Base-by-base conservation (phyloP, 768 basidiomycete genomes). In the Rhizopogon rudus region DNA sequence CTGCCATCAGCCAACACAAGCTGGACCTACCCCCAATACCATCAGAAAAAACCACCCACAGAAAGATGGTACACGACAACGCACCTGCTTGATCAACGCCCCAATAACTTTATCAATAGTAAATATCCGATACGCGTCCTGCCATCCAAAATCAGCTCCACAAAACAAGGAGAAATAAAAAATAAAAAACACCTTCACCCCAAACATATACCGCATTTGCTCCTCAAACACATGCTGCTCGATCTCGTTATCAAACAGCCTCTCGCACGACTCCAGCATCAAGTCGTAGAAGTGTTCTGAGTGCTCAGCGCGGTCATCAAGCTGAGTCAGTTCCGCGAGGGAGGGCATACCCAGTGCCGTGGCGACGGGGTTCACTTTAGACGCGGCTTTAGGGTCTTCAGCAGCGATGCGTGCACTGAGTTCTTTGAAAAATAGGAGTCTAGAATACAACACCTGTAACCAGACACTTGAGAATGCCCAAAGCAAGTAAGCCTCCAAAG, bases 31-130 rank as follows among this genome's bases (percentile, higher is more conserved):
- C 1, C 29, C 13, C 14, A 52, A 16, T 25, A 25, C 4, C 25
- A 25, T 25, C 3, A 28, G 10, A 25, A 29, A 3, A 12, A 40
- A n/a, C 0, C 17, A n/a, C 20, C 9, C 4, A 25, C 25, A 25
- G 25, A 25, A 4, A 25, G 25, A 4, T 22, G 13, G 17, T 53
- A 31, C 60, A 28, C 7, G 12, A 51, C 17, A 49, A 63, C 76
- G 53, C 40, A 90, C 91, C 74, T 95, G 93, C 67, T 97, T 98
- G 70, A 99, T 85, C 57, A 98, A 79, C 1, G 84, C 78, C 1
- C 88, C 89, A 42, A 98, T 80, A 37, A 98, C 77, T 69, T 97
- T 94, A 73, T 99, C 96, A 25, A 97, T 76, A 0, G 96, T 98
- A 70, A 97, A 99, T 63, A 93, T 82, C 65, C 87, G 88, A 69